Evolutionary conservation across 2,329 filamentous ascomycete species (phyloP), one percentile per base, ranked within the genome.

Genomic region (Ophiostoma sp.): DNA sequence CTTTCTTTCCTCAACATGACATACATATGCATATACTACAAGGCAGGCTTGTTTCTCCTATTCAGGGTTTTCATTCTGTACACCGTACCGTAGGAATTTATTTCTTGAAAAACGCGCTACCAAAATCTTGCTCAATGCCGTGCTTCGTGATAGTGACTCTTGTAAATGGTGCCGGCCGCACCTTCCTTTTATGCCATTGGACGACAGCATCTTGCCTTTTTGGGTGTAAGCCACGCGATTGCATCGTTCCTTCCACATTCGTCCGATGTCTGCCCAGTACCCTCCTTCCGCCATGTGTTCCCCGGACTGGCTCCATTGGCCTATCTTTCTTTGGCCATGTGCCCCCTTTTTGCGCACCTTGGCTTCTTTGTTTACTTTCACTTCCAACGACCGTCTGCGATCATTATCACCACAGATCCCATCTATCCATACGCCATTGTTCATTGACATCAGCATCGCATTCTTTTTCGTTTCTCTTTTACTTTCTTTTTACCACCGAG

Each of bases 21-120:
- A 59, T 69, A 31, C 36, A 68, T 33, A 57, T 70, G 66, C 68
- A 69, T 71, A 71, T 63, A 55, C 19, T 74, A 66, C 71, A 22
- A 15, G 55, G 57, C n/a, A 25, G 64, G 48, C 42, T 28, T 19
- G 39, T 50, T 52, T 31, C 36, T 73, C 22, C 5, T 66, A 45
- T 33, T 17, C 39, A 48, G 22, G 3, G n/a, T 33, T 17, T 52
- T 39, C 22, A 11, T 57, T 72, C 39, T 75, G 72, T 70, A 69
- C 68, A 63, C 55, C 69, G 74, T 73, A 69, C 61, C 74, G 63
- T 73, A 74, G 52, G 25, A 25, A 25, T 19, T 25, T 6, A 69
- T 61, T 19, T 69, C 50, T 50, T 48, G 63, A 39, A 55, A 39
- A 12, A 2, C 45, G 33, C 19, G 9, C 6, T 48, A 3, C 48